phyloP scores from a whole-genome alignment of 176 grass and related monocot species.

The Triticum aestivum region IWGSC_CS_RefSeq_v2.1 NC_057814.1:48336669-48337168 shows the following conservation, averaged over 20 bases:
- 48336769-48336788: background rate
- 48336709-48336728: too few relatives aligned
- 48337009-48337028: background rate
- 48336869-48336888: background rate
- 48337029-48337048: background rate
- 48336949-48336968: background rate
- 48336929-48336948: background rate
- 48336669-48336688: background rate
- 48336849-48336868: background rate
- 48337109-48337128: constrained; percentile 12
- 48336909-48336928: background rate
- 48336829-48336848: background rate
- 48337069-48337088: background rate
- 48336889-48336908: background rate
- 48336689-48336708: too few relatives aligned
- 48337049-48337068: constrained; percentile 25
- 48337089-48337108: background rate
- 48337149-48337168: background rate
- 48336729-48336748: background rate
- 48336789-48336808: background rate
- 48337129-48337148: background rate
- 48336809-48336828: background rate
- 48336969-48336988: background rate
- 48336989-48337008: background rate
- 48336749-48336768: background rate